These are phyloP conservation scores for Lonicera japonica DNA, from an alignment of 129 eudicot genomes.

Conservation along the genomic window DNA sequence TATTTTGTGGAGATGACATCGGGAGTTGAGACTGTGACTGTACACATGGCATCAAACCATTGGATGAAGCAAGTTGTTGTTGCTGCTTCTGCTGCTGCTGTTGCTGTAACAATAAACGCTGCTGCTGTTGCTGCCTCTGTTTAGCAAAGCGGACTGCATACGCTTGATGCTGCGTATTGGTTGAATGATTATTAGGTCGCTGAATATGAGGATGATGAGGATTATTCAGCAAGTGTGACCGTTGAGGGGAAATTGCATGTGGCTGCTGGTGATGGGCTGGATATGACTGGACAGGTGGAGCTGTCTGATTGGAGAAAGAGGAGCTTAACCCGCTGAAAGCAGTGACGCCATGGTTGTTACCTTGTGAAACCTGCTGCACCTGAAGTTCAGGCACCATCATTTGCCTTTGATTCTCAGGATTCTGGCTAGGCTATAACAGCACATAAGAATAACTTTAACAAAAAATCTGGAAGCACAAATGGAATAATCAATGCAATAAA, in stretches of 20 bases:
- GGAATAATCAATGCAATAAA: not conserved
- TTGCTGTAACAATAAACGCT: constrained; percentile 32
- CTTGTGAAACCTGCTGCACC: constrained; percentile 56
- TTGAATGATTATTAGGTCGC: constrained; percentile 43
- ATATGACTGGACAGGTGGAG: constrained; percentile 35
- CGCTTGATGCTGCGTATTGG: constrained; percentile 46
- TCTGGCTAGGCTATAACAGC: constrained; percentile 21
- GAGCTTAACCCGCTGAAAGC: constrained; percentile 46
- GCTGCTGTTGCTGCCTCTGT: constrained; percentile 74
- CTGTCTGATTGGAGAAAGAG: constrained; percentile 48
- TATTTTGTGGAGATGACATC: constrained; percentile 48
- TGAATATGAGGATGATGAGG: constrained; percentile 67
- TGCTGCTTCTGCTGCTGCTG: constrained; percentile 30
- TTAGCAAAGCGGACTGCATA: constrained; percentile 62
- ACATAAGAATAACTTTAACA: constrained; percentile 3
- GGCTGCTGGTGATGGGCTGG: constrained; percentile 51
- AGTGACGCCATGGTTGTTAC: constrained; percentile 43
- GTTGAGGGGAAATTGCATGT: constrained; percentile 61
- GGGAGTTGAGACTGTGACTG: constrained; percentile 62
- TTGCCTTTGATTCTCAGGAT: constrained; percentile 51
- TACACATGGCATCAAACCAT: constrained; percentile 45
- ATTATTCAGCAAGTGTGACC: constrained; percentile 41
- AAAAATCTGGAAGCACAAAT: not conserved
- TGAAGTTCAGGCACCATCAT: constrained; percentile 51
- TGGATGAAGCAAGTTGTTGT: constrained; percentile 54